Evolutionary conservation across 805 yeast genomes (phyloP).

Genomic region (Alloascoidea hylecoeti): DNA sequence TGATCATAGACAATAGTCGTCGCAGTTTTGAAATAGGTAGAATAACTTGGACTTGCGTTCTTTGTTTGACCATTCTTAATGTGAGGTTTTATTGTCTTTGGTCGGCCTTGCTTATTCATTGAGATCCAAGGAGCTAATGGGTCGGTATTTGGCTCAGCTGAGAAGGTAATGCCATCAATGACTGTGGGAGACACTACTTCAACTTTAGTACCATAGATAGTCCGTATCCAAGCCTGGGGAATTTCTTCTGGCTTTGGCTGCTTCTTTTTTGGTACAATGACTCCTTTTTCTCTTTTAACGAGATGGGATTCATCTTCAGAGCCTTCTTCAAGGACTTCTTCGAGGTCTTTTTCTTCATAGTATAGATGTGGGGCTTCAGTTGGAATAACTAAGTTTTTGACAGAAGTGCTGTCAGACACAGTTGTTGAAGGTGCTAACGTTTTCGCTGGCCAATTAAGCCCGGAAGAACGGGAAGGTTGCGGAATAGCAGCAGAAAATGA

Average conservation of each 20-base stretch:
- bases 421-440: too few species aligned
- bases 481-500: too few species aligned
- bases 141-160: conserved; percentile 29
- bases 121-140: conserved; percentile 75
- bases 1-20: conserved; percentile 40
- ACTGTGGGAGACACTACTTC: conserved; percentile 57
- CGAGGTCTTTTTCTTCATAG: not conserved
- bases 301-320: not conserved
- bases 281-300: not conserved
- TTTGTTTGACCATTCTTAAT: conserved; percentile 57
- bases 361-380: not conserved
- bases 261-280: conserved; percentile 1
- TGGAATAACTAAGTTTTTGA: not conserved
- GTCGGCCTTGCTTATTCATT: conserved; percentile 61
- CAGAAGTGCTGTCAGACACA: too few species aligned
- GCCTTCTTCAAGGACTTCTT: not conserved
- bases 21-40: conserved; percentile 65
- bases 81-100: conserved; percentile 69
- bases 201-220: conserved; percentile 36
- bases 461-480: too few species aligned
- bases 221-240: conserved; percentile 53
- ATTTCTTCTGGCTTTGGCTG: not conserved
- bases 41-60: conserved; percentile 56
- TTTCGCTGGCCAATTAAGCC: too few species aligned
- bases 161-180: conserved; percentile 47